These are phyloP conservation scores for Carpinus fangiana DNA, from an alignment of 306 rosid genomes.

Conservation along the genomic window DNA sequence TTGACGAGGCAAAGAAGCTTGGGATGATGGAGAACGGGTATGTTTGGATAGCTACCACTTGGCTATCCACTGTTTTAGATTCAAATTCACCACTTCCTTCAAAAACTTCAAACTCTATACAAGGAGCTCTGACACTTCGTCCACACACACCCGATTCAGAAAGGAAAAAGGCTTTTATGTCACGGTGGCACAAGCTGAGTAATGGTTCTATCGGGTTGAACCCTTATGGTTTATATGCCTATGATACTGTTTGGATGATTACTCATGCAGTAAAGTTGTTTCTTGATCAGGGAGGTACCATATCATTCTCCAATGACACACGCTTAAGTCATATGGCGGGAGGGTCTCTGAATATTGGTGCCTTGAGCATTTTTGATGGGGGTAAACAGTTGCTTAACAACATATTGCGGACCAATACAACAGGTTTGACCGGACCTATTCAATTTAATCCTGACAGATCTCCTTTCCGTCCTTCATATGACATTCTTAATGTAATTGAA, in stretches of 20 bases:
- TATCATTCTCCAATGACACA: conserved; percentile 36
- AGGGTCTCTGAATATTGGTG: conserved; percentile 40
- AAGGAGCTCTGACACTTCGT: conserved; percentile 55
- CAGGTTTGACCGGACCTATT: conserved; percentile 48
- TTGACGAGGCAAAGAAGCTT: conserved; percentile 44
- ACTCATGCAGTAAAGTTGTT: conserved; percentile 43
- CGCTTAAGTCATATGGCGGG: neutral
- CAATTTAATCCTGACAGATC: conserved; percentile 39
- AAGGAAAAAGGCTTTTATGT: conserved; percentile 36
- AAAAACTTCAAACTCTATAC: conserved; percentile 32
- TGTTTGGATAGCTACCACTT: conserved; percentile 55
- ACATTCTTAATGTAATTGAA: conserved; percentile 38
- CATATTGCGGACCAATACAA: conserved; percentile 34
- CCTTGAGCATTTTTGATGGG: conserved; percentile 39
- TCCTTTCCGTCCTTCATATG: conserved; percentile 42
- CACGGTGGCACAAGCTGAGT: conserved; percentile 46
- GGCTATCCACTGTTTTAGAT: conserved; percentile 55
- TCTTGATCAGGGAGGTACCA: conserved; percentile 38
- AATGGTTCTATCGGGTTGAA: conserved; percentile 56
- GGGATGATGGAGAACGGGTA: conserved; percentile 51
- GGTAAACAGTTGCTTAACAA: conserved; percentile 44
- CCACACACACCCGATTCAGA: conserved; percentile 44
- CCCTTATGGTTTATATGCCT: conserved; percentile 53
- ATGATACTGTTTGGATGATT: conserved; percentile 57
- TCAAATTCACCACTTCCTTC: conserved; percentile 39